phyloP scores from a whole-genome alignment of 352 stramenopile species.

The Globisporangium orthogonon region DNA sequence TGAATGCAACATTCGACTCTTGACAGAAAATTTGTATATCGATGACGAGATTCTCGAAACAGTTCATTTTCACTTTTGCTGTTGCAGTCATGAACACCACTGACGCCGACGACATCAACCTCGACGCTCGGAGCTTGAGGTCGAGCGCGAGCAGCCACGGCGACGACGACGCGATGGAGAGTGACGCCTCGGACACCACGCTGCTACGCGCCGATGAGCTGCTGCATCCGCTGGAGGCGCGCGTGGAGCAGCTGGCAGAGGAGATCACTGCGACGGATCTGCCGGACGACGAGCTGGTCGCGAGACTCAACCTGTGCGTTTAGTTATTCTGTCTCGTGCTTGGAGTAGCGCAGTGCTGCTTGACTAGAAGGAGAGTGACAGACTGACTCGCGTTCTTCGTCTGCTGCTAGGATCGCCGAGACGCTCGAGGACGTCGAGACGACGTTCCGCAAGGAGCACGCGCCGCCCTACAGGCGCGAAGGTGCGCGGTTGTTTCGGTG shows the following conservation, averaged over 20 bases:
- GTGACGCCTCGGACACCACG: constrained; percentile 4
- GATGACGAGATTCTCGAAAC: too few species aligned
- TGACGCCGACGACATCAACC: too few species aligned
- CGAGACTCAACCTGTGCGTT: constrained; percentile 73
- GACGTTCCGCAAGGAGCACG: constrained; percentile 67
- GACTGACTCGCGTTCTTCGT: not conserved
- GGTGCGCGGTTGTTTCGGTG: constrained; percentile 25
- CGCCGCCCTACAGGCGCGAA: constrained; percentile 64
- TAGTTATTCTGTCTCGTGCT: not conserved
- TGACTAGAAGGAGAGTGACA: too few species aligned
- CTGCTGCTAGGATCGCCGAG: constrained; percentile 53
- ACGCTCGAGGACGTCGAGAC: constrained; percentile 73
- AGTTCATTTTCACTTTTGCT: too few species aligned
- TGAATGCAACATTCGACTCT: not conserved
- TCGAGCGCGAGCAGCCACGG: not conserved
- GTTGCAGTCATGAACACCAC: too few species aligned
- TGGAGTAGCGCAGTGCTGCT: too few species aligned
- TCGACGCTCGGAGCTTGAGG: too few species aligned
- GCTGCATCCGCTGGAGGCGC: constrained; percentile 47
- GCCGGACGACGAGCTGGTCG: constrained; percentile 52
- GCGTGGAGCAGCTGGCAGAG: constrained; percentile 57
- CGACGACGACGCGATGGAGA: constrained; percentile 12
- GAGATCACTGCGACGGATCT: constrained; percentile 51
- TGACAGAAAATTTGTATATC: not conserved
- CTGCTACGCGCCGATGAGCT: constrained; percentile 31